A percentile compares a stretch with the other conserved stretches of the same genome.
Conservation (phyloP, 2,329 filamentous ascomycete genomes). For the Trichophyton mentagrophytes region DNA sequence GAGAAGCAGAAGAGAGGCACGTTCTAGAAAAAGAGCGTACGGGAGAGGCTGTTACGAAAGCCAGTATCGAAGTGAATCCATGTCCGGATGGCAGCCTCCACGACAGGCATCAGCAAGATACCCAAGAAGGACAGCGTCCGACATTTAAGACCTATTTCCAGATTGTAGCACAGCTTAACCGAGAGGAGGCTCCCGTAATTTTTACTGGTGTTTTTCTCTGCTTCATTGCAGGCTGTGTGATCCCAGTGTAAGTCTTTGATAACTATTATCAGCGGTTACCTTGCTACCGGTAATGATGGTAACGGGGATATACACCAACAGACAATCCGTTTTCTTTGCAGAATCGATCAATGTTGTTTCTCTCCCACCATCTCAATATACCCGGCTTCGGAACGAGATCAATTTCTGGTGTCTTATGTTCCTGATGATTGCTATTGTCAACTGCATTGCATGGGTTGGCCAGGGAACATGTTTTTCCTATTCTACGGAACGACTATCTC, state of each 20-base stretch:
- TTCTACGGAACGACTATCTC: slow-evolving; percentile 50
- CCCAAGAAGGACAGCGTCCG: background rate
- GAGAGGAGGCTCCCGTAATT: background rate
- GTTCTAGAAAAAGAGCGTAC: slow-evolving; percentile 1
- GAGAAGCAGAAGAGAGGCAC: slow-evolving; percentile 9
- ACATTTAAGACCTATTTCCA: background rate
- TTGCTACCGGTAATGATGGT: background rate
- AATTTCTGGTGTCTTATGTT: slow-evolving; percentile 87
- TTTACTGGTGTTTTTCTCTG: slow-evolving; percentile 25
- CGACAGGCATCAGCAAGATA: background rate
- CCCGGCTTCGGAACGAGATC: slow-evolving; percentile 52
- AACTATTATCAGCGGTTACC: slow-evolving; percentile 23
- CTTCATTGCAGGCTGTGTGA: slow-evolving; percentile 66
- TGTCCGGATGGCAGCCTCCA: background rate
- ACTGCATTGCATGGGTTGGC: slow-evolving; percentile 53
- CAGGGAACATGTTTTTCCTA: slow-evolving; percentile 68
- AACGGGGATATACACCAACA: slow-evolving; percentile 20
- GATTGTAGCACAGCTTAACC: background rate
- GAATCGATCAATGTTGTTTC: slow-evolving; percentile 69
- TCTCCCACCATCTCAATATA: slow-evolving; percentile 40
- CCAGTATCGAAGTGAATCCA: background rate
- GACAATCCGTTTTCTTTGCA: slow-evolving; percentile 57
- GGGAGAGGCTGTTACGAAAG: background rate
- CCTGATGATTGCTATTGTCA: slow-evolving; percentile 64
- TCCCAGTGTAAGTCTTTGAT: slow-evolving; percentile 62